Base-by-base conservation (phyloP, 2,329 filamentous ascomycete species). In the Alternaria incomplexa region DNA sequence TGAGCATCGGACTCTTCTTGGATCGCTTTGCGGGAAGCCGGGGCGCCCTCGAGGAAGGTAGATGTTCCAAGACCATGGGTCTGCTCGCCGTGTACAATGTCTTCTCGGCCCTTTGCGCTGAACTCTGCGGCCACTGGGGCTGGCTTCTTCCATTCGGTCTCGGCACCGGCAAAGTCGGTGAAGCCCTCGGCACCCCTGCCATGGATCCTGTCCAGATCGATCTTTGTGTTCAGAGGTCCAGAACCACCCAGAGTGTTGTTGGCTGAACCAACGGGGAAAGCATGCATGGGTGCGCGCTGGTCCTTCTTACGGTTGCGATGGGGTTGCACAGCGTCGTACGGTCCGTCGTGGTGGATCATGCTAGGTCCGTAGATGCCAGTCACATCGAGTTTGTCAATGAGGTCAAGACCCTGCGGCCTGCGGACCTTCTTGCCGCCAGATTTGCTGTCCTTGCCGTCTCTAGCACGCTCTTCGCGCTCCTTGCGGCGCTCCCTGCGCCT, bases 331-430 rank as follows among this genome's bases (percentile, higher is more conserved):
- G 96, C 96, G 80, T 99, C 96, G 74, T 97, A 99, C 5, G 96
- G 96, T 1, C 96, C 96, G 75, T 98, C 96, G 76, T 99, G 96
- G 75, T 99, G 96, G 81, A 98, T 97, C 70, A 97, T 84, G 81
- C 95, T 94, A 73, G 91, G 93, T 61, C 96, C 95, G 77, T 97
- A 97, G 71, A 98, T 96, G 79, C 94, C 94, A 5, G 94, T 97
- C 66, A 96, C 94, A 83, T 98, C 96, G 68, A 99, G 85, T 79
- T 97, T 95, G 82, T 99, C 96, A 74, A 99, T 98, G 48, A 98
- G 87, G 78, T 99, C 96, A 68, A 98, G 80, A 30, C 86, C 82
- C 54, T 82, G 78, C 13, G 82, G 82, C 71, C 80, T 81, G 73
- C 73, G 77, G 32, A 80, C 75, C 28, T 66, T 67, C 66, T 73